These are phyloP conservation scores for Celoporthe dispersa DNA, from an alignment of 2,329 filamentous ascomycete species.

Conservation along the genomic window DNA sequence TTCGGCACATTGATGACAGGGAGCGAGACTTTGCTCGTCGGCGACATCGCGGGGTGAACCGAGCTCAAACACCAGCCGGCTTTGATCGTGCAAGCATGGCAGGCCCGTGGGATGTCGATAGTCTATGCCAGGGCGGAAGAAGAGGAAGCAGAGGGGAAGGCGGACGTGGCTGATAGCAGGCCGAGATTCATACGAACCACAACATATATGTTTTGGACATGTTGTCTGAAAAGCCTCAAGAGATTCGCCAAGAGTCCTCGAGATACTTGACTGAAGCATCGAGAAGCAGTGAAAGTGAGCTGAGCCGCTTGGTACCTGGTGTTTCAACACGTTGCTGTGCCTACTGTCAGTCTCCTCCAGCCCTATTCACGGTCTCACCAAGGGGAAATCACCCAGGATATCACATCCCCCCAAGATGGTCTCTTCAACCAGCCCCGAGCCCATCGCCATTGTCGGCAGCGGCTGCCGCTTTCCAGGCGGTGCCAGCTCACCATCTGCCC, in stretches of 20 bases:
- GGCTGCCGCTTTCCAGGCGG: constrained; percentile 45
- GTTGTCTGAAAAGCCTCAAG: not conserved
- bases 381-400: no score
- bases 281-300: not conserved
- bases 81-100: not conserved
- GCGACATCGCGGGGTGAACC: not conserved
- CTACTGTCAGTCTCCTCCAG: not conserved
- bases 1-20: constrained; percentile 5
- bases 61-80: not conserved
- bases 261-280: not conserved
- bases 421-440: constrained; percentile 33
- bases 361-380: not conserved
- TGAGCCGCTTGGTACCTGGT: not conserved
- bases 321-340: constrained; percentile 1
- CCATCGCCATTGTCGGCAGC: constrained; percentile 47
- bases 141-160: not conserved
- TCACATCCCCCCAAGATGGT: not conserved
- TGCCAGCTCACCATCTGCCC: constrained; percentile 39
- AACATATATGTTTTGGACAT: not conserved
- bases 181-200: not conserved
- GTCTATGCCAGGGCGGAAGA: not conserved
- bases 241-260: not conserved
- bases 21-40: not conserved
- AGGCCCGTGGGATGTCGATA: not conserved
- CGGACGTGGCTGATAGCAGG: not conserved